phyloP scores from a whole-genome alignment of 2,329 filamentous ascomycete species.

The Furcasterigmium sp. region DNA sequence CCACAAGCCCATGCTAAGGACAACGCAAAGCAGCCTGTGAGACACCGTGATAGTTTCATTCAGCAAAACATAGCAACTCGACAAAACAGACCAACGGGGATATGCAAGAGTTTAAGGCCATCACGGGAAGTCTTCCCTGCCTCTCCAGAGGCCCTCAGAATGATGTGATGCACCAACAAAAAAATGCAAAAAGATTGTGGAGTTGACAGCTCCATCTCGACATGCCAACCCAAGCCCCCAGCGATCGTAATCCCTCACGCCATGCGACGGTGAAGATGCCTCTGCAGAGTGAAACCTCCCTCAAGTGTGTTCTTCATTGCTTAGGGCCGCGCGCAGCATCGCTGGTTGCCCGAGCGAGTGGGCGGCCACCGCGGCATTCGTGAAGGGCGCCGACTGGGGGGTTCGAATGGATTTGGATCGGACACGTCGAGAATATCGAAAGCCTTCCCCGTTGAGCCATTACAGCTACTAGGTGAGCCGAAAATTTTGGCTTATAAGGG shows the following conservation, averaged over 20 bases:
- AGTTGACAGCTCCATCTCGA: conserved; percentile 53
- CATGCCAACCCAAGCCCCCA: conserved; percentile 51
- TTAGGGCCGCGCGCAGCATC: conserved; percentile 58
- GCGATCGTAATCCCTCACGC: conserved; percentile 64
- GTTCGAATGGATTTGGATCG: conserved; percentile 52
- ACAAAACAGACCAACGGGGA: too few species aligned
- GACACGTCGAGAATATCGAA: conserved; percentile 43
- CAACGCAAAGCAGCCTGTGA: too few species aligned
- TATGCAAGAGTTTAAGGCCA: too few species aligned
- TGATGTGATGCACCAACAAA: too few species aligned
- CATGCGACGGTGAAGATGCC: conserved; percentile 65
- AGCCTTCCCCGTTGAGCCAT: conserved; percentile 58
- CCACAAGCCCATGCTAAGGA: too few species aligned
- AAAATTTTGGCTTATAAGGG: background rate
- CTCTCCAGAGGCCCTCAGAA: too few species aligned
- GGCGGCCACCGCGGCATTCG: conserved; percentile 62
- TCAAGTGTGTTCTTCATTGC: conserved; percentile 66
- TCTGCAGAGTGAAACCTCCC: conserved; percentile 71
- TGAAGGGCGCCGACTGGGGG: conserved; percentile 56
- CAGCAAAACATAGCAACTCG: too few species aligned
- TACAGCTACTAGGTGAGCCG: conserved; percentile 43
- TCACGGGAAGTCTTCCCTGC: too few species aligned
- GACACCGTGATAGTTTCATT: too few species aligned
- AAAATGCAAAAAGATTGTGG: conserved; percentile 30
- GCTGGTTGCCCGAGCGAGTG: conserved; percentile 65